Evolutionary conservation across 106 monocot genomes (phyloP).

Genomic region (Vanilla planifolia): DNA sequence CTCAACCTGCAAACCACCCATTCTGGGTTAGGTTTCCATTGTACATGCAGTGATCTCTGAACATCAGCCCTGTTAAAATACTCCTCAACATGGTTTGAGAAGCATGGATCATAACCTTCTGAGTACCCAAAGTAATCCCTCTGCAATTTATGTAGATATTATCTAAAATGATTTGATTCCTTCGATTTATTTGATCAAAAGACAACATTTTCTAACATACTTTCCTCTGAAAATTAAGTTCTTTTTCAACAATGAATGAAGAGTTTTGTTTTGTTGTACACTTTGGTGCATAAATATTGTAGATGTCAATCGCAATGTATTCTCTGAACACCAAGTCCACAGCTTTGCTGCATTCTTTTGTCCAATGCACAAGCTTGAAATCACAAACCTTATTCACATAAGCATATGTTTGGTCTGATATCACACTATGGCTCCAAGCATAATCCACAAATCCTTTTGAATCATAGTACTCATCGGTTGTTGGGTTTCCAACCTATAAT

Average conservation of each 20-base stretch:
- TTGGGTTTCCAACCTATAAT: conserved; percentile 71
- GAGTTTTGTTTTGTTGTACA: conserved; percentile 30
- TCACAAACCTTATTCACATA: conserved; percentile 37
- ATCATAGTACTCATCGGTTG: conserved; percentile 59
- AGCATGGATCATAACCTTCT: conserved; percentile 76
- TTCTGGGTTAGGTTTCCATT: conserved; percentile 8
- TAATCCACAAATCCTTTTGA: conserved; percentile 68
- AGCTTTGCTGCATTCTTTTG: conserved; percentile 29
- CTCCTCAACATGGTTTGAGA: conserved; percentile 50
- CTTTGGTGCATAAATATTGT: conserved; percentile 80
- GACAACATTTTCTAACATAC: conserved; percentile 1
- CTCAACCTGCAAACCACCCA: conserved; percentile 80
- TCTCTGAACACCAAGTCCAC: conserved; percentile 37
- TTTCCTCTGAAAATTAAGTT: conserved; percentile 7
- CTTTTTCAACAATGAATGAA: conserved; percentile 2
- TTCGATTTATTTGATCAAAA: neutral
- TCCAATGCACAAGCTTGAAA: conserved; percentile 43
- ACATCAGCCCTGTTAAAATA: conserved; percentile 74
- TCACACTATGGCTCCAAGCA: conserved; percentile 82
- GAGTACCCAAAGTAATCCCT: conserved; percentile 16
- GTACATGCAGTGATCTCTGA: conserved; percentile 40
- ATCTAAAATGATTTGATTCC: neutral
- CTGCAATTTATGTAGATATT: conserved; percentile 4
- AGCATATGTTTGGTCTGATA: conserved; percentile 60
- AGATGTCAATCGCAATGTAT: conserved; percentile 73